Base-by-base conservation (phyloP, 1,284 basidiomycete species). In the Jaminaea rosea region DNA sequence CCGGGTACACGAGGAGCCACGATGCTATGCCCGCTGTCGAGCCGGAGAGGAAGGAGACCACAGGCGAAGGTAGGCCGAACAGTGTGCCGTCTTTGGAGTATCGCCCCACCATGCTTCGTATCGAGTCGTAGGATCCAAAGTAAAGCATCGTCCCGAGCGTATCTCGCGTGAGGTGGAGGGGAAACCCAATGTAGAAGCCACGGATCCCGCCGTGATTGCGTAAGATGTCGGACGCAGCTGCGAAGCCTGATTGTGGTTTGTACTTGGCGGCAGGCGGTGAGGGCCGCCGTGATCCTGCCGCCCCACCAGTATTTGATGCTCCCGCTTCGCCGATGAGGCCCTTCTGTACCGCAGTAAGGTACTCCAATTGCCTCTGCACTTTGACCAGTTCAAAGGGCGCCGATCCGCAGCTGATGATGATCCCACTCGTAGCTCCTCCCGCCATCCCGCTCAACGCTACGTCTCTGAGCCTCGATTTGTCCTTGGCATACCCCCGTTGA, bases 371-470 rank as follows among this genome's bases (percentile, higher is more conserved):
- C 61, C 67, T 50, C 44, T 77, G 62, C 60, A 91, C 89, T 80
- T 97, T 96, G 65, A 96, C 89, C 37, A 97, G 83, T 75, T 96
- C 92, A 65, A 97, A 97, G 27, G 92, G 75, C 26, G 73, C 72
- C 7, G 74, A 74, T 6, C 69, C 69, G 31, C 63, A 67, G 44
- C 67, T 86, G 55, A 91, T 89, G 50, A 89, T 75, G 5, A 87
- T 82, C 4, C 88, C 88, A 24, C 86, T 86, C 74, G 87, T 80
- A 17, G 86, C 85, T 53, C 88, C 88, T 78, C 81, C 79, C 49
- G 63, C 55, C 2, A 55, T 50, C 19, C 73, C 72, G 48, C 60
- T 60, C n/a, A 71, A 36, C 1, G 62, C 62, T 0, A 62, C 65
- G 39, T 68, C 47, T n/a, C 51, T 9, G 3, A 65, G 46, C 13